phyloP scores from a whole-genome alignment of 345 rosid species.

The Linum usitatissimum region DNA sequence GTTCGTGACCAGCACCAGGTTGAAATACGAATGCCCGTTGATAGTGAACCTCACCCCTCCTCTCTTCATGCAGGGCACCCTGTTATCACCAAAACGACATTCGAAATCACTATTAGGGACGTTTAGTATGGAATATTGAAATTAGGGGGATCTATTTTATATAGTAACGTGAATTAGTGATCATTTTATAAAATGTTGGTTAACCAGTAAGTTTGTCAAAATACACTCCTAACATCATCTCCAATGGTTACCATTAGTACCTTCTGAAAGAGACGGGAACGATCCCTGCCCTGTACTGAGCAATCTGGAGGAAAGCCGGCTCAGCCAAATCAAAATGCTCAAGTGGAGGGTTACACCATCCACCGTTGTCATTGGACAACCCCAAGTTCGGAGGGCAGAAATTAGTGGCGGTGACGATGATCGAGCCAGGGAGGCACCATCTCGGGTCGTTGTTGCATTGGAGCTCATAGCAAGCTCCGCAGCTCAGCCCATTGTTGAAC shows the following conservation, averaged over 20 bases:
- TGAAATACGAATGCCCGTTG: slow-evolving; percentile 95
- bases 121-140: no score
- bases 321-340: slow-evolving; percentile 93
- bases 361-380: slow-evolving; percentile 69
- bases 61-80: slow-evolving; percentile 77
- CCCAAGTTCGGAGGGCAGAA: slow-evolving; percentile 72
- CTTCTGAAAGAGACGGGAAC: slow-evolving; percentile 86
- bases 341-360: slow-evolving; percentile 99
- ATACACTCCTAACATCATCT: no score
- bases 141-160: no score
- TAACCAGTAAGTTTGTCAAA: no score
- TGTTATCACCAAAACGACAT: slow-evolving; percentile 15
- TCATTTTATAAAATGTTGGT: no score
- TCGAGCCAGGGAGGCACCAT: slow-evolving; percentile 27
- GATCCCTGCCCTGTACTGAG: slow-evolving; percentile 88
- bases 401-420: slow-evolving; percentile 23
- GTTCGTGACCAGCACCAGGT: slow-evolving; percentile 67
- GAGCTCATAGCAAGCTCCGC: slow-evolving; percentile 26
- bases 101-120: no score
- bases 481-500: slow-evolving; percentile 26
- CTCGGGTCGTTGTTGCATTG: slow-evolving; percentile 21
- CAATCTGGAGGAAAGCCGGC: slow-evolving; percentile 87
- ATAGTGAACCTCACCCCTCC: slow-evolving; percentile 84
- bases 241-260: slow-evolving; percentile 16
- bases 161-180: no score